These are phyloP conservation scores for Alternaria hordeiaustralica DNA, from an alignment of 2,329 filamentous ascomycete species.

Conservation along the genomic window DNA sequence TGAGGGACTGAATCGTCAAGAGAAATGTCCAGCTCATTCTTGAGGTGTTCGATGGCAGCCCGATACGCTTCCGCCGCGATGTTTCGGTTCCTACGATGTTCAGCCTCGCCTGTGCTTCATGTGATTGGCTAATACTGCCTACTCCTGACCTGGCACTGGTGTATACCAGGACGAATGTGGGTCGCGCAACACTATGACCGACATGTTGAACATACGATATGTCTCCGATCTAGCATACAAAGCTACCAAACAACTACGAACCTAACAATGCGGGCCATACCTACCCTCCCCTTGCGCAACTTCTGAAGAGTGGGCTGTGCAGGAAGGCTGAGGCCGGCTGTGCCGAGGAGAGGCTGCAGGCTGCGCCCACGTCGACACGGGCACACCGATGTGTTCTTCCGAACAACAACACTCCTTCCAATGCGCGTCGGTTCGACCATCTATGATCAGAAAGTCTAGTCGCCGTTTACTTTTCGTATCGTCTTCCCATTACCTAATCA, in stretches of 20 bases:
- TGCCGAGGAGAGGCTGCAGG: too few relatives aligned
- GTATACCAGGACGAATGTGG: background rate
- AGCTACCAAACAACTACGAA: background rate
- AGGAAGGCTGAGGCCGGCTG: too few relatives aligned
- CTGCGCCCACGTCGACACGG: too few relatives aligned
- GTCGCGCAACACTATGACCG: background rate
- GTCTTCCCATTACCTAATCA: too few relatives aligned
- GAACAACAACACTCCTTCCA: too few relatives aligned
- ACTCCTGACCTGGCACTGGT: too few relatives aligned
- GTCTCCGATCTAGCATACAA: rapidly evolving
- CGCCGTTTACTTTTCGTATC: too few relatives aligned
- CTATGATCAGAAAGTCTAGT: too few relatives aligned
- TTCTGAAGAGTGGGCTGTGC: too few relatives aligned
- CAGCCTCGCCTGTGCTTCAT: background rate
- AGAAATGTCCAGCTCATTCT: background rate
- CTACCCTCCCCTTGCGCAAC: too few relatives aligned
- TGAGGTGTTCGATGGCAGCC: background rate
- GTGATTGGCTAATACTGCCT: background rate
- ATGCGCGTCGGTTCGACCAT: too few relatives aligned
- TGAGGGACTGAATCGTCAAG: background rate
- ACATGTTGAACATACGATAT: background rate
- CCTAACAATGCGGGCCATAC: background rate
- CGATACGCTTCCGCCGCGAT: background rate
- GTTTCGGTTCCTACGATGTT: background rate
- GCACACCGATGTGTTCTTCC: too few relatives aligned